These are phyloP conservation scores for Nicotiana tabacum DNA, from an alignment of 257 asterid species.

Conservation along the genomic window DNA sequence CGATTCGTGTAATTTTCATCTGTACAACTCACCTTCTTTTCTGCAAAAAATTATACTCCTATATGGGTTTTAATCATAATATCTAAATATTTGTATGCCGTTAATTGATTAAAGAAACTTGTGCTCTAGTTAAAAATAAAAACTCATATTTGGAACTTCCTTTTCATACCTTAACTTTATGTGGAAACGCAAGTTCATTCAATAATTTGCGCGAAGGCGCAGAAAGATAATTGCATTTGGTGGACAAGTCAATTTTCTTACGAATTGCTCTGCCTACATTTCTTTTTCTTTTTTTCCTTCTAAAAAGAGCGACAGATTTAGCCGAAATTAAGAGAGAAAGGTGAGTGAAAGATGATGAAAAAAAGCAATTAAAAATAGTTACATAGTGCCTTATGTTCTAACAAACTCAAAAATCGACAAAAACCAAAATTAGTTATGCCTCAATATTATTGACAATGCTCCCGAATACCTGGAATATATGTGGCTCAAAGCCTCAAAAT, in stretches of 20 bases:
- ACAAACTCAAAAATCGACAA: neutral
- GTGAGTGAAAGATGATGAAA: neutral
- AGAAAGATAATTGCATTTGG: neutral
- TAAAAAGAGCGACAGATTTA: neutral
- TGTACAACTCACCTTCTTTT: neutral
- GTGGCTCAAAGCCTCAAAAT: neutral
- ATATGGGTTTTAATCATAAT: neutral
- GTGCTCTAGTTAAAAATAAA: neutral
- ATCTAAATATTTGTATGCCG: neutral
- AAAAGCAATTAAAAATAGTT: neutral
- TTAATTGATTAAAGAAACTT: neutral
- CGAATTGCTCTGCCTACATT: neutral
- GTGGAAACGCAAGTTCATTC: neutral
- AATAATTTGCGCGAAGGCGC: neutral
- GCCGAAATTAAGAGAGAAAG: neutral
- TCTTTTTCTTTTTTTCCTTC: neutral
- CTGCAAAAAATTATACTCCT: no score
- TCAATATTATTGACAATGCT: neutral
- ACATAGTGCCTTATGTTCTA: neutral
- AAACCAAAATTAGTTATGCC: neutral
- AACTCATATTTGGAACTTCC: neutral
- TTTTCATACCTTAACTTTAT: neutral
- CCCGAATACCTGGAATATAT: slow-evolving; percentile 3
- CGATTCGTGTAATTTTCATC: no score
- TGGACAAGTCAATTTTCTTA: neutral